Percentiles rank a stretch among this genome's conserved stretches.
These are phyloP conservation scores for Beauveria sp. DNA, from an alignment of 2,329 filamentous ascomycete species.

Conservation along the genomic window DNA sequence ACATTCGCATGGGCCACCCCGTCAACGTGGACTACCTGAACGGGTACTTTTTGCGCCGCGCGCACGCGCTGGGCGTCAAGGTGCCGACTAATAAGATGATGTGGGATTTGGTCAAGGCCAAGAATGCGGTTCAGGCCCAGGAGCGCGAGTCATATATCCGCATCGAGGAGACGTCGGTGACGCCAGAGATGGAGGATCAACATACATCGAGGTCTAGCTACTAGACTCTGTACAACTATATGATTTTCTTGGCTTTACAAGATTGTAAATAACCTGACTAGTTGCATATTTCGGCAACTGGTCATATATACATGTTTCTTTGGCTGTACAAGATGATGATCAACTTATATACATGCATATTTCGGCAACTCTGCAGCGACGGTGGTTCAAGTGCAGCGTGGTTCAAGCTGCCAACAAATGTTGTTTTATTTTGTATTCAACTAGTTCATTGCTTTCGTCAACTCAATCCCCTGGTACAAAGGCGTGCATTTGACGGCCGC, in stretches of 20 bases:
- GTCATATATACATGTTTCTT: neutral
- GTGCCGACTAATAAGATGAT: slow-evolving; percentile 68
- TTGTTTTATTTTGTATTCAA: neutral
- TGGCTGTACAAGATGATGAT: neutral
- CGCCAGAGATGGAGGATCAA: slow-evolving; percentile 17
- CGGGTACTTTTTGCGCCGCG: slow-evolving; percentile 74
- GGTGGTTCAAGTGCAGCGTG: too few relatives aligned
- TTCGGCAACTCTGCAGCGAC: too few relatives aligned
- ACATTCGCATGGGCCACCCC: slow-evolving; percentile 50
- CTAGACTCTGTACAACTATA: slow-evolving; percentile 10
- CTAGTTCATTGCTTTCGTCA: neutral
- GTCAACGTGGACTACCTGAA: slow-evolving; percentile 83
- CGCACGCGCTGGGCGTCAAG: slow-evolving; percentile 63
- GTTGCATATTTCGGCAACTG: neutral
- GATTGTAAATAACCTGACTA: neutral
- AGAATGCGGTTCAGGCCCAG: slow-evolving; percentile 33
- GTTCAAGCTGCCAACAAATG: too few relatives aligned
- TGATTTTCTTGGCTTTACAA: neutral
- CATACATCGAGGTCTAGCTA: slow-evolving; percentile 15
- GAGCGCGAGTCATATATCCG: slow-evolving; percentile 27
- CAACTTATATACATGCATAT: neutral
- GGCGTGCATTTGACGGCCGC: neutral
- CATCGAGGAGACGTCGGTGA: slow-evolving; percentile 27
- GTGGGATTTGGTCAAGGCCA: slow-evolving; percentile 67
- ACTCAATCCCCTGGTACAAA: neutral